phyloP scores from a whole-genome alignment of 2,329 filamentous ascomycete genomes.

The Sporothrix humicola region DNA sequence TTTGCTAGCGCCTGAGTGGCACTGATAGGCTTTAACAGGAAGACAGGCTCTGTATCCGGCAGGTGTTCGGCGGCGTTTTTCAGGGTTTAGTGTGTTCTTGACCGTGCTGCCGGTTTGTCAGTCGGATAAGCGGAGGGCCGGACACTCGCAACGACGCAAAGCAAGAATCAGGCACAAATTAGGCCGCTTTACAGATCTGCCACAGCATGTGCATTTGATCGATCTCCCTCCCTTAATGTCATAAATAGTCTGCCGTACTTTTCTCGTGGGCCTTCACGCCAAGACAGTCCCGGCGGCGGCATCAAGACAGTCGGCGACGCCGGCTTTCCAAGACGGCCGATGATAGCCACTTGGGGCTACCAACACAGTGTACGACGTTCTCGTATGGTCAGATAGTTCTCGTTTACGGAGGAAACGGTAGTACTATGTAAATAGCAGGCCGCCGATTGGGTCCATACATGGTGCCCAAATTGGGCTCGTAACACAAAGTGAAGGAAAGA shows the following conservation, averaged over 20 bases:
- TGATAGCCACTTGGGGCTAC: background rate
- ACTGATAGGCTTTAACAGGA: background rate
- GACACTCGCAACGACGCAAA: background rate
- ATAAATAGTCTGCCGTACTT: background rate
- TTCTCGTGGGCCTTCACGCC: constrained; percentile 31
- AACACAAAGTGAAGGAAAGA: background rate
- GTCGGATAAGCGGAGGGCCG: constrained; percentile 26
- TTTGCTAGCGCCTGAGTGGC: no score
- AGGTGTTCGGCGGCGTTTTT: background rate
- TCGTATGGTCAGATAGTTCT: background rate
- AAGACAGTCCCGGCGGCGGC: constrained; percentile 10
- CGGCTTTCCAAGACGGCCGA: constrained; percentile 1
- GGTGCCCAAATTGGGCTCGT: background rate
- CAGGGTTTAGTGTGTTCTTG: background rate
- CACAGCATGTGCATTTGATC: no score
- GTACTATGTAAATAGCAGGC: background rate
- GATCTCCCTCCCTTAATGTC: background rate
- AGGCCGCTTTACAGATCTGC: background rate
- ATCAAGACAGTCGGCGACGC: constrained; percentile 37
- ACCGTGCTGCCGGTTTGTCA: constrained; percentile 18
- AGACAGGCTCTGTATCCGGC: background rate
- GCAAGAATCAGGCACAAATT: background rate
- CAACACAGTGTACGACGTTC: background rate
- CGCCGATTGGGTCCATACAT: background rate
- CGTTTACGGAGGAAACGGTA: no score